Base-by-base conservation (phyloP, 768 basidiomycete species). In the Hygrophoropsis aurantiaca region DNA sequence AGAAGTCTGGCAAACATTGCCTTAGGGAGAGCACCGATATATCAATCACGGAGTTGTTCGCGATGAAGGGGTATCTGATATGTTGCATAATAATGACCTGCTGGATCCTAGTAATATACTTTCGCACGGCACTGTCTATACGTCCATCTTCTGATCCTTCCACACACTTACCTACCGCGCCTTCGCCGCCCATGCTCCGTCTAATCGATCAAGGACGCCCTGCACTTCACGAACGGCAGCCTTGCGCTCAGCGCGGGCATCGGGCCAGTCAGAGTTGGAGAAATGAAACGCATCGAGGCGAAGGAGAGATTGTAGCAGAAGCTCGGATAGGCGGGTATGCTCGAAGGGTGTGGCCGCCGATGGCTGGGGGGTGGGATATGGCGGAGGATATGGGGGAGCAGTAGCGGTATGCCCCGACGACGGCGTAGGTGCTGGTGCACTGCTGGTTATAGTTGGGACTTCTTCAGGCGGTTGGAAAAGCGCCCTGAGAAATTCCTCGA, bases 151-250 rank as follows among this genome's bases (percentile, higher is more conserved):
- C 27, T 30, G 13, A 30, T 13, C 27, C 13, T 30, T 30, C 27
- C 27, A 13, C 27, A 7, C 27, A 30, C 27, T 30, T 13, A 30
- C 27, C 27, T 30, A 30, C 27, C 27, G 27, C 27, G 6, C 27
- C 27, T 30, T 30, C 5, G 44, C 44, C 23, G 67, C 68, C 86
- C 88, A 90, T 5, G 78, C 84, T 20, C 70, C 76, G 62, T 95
- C 94, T 39, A 95, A 72, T 49, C 75, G 74, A 61, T 94, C 91
- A 49, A 97, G 76, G 55, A 91, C 74, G 20, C 70, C 76, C 69
- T 97, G 94, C 13, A 97, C 86, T 57, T 85, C 82, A 53, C 78
- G 84, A 40, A 98, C 94, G 1, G 90, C 94, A 25, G 78, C 81
- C 68, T 95, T 97, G 51, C 94, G 75, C 62, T 87, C 81, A 54